phyloP scores from a whole-genome alignment of 2,329 filamentous ascomycete species.

The Monosporascus cannonballus region DNA sequence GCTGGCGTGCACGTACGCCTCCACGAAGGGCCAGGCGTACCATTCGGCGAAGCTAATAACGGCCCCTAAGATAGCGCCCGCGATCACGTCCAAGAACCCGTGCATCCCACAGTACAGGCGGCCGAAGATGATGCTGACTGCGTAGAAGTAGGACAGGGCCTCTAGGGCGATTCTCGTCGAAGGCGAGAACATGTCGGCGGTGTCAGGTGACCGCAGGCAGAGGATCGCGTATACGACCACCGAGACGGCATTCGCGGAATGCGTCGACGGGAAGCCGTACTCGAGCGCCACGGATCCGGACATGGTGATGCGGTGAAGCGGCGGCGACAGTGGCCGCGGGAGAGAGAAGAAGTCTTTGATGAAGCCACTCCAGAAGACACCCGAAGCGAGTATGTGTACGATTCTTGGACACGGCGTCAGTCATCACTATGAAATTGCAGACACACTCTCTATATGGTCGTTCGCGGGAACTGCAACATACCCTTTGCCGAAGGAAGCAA shows the following conservation, averaged over 20 bases:
- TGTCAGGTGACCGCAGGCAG: slow-evolving; percentile 59
- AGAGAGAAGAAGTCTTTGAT: slow-evolving; percentile 92
- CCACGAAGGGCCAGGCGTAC: slow-evolving; percentile 55
- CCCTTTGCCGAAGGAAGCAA: slow-evolving; percentile 79
- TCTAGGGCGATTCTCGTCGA: slow-evolving; percentile 59
- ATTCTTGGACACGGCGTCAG: slow-evolving; percentile 36
- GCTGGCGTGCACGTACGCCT: slow-evolving; percentile 63
- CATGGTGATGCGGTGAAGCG: slow-evolving; percentile 92
- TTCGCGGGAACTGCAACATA: slow-evolving; percentile 39
- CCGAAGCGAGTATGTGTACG: slow-evolving; percentile 70
- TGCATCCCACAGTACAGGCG: slow-evolving; percentile 98
- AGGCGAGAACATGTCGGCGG: slow-evolving; percentile 44
- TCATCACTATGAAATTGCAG: slow-evolving; percentile 3
- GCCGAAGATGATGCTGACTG: slow-evolving; percentile 81
- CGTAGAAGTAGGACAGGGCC: slow-evolving; percentile 73
- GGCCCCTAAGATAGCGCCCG: slow-evolving; percentile 73
- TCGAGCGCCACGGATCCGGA: slow-evolving; percentile 91
- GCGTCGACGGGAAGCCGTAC: slow-evolving; percentile 95
- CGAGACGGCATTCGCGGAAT: slow-evolving; percentile 94
- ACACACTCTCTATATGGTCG: slow-evolving; percentile 3
- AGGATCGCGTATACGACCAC: slow-evolving; percentile 81
- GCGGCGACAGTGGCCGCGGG: slow-evolving; percentile 84
- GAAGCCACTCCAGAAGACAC: slow-evolving; percentile 86
- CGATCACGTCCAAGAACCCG: slow-evolving; percentile 83
- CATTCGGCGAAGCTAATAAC: slow-evolving; percentile 55